A percentile compares a stretch with the other conserved stretches of the same genome.
Evolutionary conservation across 2,329 filamentous ascomycete species (phyloP).

Genomic region (Mycosphaerella sp.): DNA sequence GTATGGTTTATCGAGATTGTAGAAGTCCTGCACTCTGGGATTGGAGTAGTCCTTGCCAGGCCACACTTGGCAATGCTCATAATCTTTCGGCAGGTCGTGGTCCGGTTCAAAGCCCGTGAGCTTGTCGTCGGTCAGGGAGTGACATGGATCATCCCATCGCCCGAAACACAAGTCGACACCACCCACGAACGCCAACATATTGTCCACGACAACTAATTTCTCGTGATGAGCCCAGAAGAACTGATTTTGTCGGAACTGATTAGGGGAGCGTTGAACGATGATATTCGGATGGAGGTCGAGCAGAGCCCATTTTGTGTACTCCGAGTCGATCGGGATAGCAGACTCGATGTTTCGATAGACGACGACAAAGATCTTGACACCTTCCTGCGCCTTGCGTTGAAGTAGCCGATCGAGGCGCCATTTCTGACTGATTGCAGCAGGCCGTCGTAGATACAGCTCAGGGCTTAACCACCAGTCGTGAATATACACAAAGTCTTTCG

Average conservation of each 20-base stretch:
- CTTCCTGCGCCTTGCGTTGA: conserved; percentile 88
- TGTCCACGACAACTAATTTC: conserved; percentile 94
- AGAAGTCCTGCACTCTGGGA: conserved; percentile 91
- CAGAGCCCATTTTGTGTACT: conserved; percentile 95
- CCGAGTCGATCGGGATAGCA: conserved; percentile 93
- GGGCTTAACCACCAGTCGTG: conserved; percentile 99
- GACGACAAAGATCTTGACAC: conserved; percentile 96
- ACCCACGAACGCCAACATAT: conserved; percentile 90
- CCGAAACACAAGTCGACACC: conserved; percentile 96
- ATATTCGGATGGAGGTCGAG: conserved; percentile 94
- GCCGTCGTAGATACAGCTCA: conserved; percentile 88
- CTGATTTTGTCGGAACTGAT: conserved; percentile 97
- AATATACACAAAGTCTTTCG: conserved; percentile 95
- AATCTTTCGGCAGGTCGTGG: conserved; percentile 68
- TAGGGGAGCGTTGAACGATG: conserved; percentile 91
- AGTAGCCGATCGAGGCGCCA: conserved; percentile 91
- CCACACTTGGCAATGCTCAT: conserved; percentile 92
- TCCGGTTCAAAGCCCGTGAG: conserved; percentile 85
- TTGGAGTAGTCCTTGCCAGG: conserved; percentile 99
- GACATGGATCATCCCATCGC: conserved; percentile 93
- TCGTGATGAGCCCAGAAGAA: conserved; percentile 99
- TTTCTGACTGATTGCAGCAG: conserved; percentile 93
- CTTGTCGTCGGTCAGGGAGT: conserved; percentile 86
- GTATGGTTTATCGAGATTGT: conserved; percentile 84
- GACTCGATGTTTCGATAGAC: conserved; percentile 97